Conservation (phyloP, 305 asterid genomes). For the Fraxinus dipetala region DNA sequence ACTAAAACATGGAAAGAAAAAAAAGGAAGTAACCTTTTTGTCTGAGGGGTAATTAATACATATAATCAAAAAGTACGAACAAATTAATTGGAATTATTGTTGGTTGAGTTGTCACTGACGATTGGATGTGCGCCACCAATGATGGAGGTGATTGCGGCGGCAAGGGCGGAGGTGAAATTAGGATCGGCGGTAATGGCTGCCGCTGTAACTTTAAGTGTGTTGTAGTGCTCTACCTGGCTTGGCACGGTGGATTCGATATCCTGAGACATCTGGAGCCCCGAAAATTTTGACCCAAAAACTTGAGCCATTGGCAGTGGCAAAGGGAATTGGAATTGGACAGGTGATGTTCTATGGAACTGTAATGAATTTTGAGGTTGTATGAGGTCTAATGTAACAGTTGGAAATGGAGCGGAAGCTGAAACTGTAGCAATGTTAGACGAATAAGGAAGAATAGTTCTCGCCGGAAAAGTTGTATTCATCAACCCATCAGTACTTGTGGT, state of each 20-base stretch:
- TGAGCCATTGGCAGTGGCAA: neutral
- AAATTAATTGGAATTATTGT: neutral
- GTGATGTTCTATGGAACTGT: neutral
- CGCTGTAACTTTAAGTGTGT: constrained; percentile 20
- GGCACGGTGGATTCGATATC: constrained; percentile 1
- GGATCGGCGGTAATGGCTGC: constrained; percentile 25
- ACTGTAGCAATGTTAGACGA: constrained; percentile 25
- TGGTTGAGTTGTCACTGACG: neutral
- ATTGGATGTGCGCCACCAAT: constrained; percentile 12
- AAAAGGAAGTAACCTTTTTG: neutral
- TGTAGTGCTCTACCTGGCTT: neutral
- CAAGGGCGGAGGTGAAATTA: constrained; percentile 27
- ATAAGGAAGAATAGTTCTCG: constrained; percentile 20
- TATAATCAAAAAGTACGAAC: neutral
- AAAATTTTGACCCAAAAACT: constrained; percentile 16
- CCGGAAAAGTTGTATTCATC: constrained; percentile 16
- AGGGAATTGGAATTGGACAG: neutral
- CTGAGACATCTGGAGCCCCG: constrained; percentile 23
- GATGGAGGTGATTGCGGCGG: constrained; percentile 24
- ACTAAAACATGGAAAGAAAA: neutral
- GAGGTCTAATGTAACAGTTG: constrained; percentile 29
- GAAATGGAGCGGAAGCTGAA: constrained; percentile 32
- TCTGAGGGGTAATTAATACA: neutral
- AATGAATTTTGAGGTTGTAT: constrained; percentile 15
- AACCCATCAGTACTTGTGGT: constrained; percentile 15